Conservation (phyloP, 2,329 filamentous ascomycete species). For the Metarhizium humberi region DNA sequence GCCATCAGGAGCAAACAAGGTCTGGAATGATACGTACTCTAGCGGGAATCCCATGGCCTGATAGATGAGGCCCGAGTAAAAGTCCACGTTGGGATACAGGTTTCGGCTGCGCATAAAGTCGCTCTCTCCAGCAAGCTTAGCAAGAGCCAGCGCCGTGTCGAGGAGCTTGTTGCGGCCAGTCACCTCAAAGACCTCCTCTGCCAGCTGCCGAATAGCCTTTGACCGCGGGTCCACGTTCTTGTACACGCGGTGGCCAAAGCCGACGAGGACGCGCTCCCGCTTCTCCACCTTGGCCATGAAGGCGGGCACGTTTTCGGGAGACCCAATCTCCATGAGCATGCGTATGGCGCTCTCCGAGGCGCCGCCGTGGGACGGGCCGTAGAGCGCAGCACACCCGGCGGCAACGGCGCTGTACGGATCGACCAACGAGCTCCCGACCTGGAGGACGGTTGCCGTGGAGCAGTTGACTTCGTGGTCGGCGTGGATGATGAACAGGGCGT, state of each 20-base stretch:
- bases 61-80: slow-evolving; percentile 42
- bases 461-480: slow-evolving; percentile 52
- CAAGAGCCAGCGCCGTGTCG: slow-evolving; percentile 36
- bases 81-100: slow-evolving; percentile 42
- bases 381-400: slow-evolving; percentile 41
- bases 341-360: slow-evolving; percentile 48
- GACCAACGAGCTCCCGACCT: slow-evolving; percentile 45
- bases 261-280: slow-evolving; percentile 42
- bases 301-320: slow-evolving; percentile 37
- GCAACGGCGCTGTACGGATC: slow-evolving; percentile 46
- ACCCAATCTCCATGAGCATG: slow-evolving; percentile 42
- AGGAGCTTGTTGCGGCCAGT: slow-evolving; percentile 42
- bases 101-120: slow-evolving; percentile 40
- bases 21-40: slow-evolving; percentile 19
- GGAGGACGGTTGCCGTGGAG: slow-evolving; percentile 45
- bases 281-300: slow-evolving; percentile 41
- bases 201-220: slow-evolving; percentile 37
- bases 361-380: slow-evolving; percentile 50
- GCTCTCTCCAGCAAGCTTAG: slow-evolving; percentile 33
- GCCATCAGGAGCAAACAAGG: neutral
- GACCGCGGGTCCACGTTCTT: slow-evolving; percentile 44
- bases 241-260: slow-evolving; percentile 47
- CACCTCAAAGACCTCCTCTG: slow-evolving; percentile 39
- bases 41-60: slow-evolving; percentile 44
- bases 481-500: slow-evolving; percentile 45